Evolutionary conservation across 2,329 filamentous ascomycete genomes (phyloP).

Genomic region (Cadophora malorum): DNA sequence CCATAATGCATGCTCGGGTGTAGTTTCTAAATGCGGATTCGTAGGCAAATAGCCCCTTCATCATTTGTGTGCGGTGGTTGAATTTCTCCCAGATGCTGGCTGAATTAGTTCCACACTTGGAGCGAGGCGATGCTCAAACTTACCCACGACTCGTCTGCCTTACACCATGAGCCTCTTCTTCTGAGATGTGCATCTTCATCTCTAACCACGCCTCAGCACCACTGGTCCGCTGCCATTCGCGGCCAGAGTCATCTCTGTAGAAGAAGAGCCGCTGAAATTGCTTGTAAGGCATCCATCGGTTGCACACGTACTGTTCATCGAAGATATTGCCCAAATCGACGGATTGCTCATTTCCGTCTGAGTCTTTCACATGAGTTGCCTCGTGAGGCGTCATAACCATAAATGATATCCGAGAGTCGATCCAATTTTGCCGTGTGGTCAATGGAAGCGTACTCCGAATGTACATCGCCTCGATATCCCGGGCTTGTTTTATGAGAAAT

Average conservation of each 20-base stretch:
- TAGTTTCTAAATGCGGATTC: conserved; percentile 67
- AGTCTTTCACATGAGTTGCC: conserved; percentile 39
- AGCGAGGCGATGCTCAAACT: conserved; percentile 36
- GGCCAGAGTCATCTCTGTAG: conserved; percentile 41
- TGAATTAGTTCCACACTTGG: conserved; percentile 28
- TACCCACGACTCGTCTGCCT: conserved; percentile 60
- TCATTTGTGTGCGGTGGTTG: conserved; percentile 72
- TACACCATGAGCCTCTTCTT: conserved; percentile 62
- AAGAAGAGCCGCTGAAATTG: conserved; percentile 51
- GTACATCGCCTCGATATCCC: conserved; percentile 67
- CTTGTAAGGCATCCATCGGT: conserved; percentile 53
- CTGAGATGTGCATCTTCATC: conserved; percentile 66
- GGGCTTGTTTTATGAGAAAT: conserved; percentile 63
- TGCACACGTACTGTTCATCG: conserved; percentile 52
- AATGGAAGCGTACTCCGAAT: conserved; percentile 67
- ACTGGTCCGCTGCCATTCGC: conserved; percentile 37
- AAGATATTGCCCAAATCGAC: conserved; percentile 55
- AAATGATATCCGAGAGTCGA: conserved; percentile 40
- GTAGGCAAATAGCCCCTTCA: conserved; percentile 76
- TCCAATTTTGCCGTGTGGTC: conserved; percentile 39
- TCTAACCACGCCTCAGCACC: conserved; percentile 60
- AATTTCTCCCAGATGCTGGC: conserved; percentile 64
- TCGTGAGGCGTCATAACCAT: conserved; percentile 43
- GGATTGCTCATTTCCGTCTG: conserved; percentile 33
- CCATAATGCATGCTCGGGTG: conserved; percentile 62